Base-by-base conservation (phyloP, 1,284 basidiomycete genomes). In the Laetiporus sulphureus region DNA sequence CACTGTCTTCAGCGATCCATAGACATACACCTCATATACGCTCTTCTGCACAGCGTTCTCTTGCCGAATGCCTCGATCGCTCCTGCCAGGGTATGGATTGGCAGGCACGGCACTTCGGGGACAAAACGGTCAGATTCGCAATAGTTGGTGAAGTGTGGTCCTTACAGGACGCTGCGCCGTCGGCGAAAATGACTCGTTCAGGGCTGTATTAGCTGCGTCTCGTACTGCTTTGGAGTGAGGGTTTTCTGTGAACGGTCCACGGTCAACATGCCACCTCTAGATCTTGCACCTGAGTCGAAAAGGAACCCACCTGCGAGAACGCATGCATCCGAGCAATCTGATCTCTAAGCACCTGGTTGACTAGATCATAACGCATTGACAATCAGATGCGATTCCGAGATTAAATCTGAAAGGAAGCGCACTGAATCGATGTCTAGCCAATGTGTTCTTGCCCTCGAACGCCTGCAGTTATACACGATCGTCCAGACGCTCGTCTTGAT, bases 241-340 rank as follows among this genome's bases (percentile, higher is more conserved):
- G 82, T 80, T 79, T 81, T 87, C 84, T 87, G 50, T 11, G 31
- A 8, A 25, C 42, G 18, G 41, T 31, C 33, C 34, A 24, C n/a
- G 38, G 27, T 15, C 21, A 23, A 18, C 18, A 24, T 21, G 23
- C 18, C 12, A 21, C n/a, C 8, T 27, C 25, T 7, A 27, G 25
- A 27, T 27, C 25, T 7, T 27, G 25, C 11, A 7, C 24, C 35
- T 13, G 16, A 22, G 21, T 23, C 15, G 23, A 22, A 23, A 20
- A 18, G 29, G 19, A 7, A 23, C 65, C 41, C 49, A 86, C 87
- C 77, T 90, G 86, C 7, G 86, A 87, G 61, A 90, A 90, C 3
- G 86, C 87, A 53, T 90, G 86, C 73, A 90, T 81, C 46, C 82
- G 73, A 0, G 81, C 67, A 44, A 90, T 88, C 52, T 88, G 69